A percentile compares a stretch with the other conserved stretches of the same genome.
phyloP scores from a whole-genome alignment of 768 basidiomycete species.

The Leccinum longicurvipes region DNA sequence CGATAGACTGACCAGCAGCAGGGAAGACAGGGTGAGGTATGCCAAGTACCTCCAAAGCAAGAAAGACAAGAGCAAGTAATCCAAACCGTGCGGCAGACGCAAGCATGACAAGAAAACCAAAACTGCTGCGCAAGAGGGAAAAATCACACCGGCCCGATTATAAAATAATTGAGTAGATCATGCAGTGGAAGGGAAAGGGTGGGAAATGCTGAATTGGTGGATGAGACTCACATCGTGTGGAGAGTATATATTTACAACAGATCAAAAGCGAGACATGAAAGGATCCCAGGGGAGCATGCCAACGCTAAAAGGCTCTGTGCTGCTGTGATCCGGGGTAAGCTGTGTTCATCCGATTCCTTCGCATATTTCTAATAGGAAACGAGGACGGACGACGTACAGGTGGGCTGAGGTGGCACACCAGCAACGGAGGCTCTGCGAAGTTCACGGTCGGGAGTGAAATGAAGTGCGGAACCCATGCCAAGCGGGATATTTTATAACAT shows the following conservation, averaged over 20 bases:
- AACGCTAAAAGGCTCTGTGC: neutral
- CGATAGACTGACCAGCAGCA: conserved; percentile 22
- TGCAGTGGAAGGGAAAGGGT: neutral
- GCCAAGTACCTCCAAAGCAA: conserved; percentile 11
- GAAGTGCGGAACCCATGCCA: neutral
- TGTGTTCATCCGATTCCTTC: neutral
- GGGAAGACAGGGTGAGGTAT: conserved; percentile 3
- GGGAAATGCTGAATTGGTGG: neutral
- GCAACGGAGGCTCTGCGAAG: neutral
- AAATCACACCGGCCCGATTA: conserved; percentile 5
- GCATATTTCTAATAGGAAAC: neutral
- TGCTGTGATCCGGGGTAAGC: neutral
- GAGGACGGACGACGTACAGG: neutral
- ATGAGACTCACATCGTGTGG: conserved; percentile 5
- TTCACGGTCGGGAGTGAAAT: neutral
- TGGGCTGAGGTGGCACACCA: neutral
- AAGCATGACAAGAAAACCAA: conserved; percentile 8
- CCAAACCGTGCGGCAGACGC: neutral
- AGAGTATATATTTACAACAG: conserved; percentile 6
- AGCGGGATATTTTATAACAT: too few species aligned
- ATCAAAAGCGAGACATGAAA: neutral
- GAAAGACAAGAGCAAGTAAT: conserved; percentile 10
- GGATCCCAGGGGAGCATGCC: neutral
- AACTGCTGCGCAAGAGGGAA: conserved; percentile 2
- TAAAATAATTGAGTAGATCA: conserved; percentile 4